Evolutionary conservation across 345 rosid species (phyloP), one percentile per base, ranked within the genome.

Genomic region (Moricandia moricandioides): DNA sequence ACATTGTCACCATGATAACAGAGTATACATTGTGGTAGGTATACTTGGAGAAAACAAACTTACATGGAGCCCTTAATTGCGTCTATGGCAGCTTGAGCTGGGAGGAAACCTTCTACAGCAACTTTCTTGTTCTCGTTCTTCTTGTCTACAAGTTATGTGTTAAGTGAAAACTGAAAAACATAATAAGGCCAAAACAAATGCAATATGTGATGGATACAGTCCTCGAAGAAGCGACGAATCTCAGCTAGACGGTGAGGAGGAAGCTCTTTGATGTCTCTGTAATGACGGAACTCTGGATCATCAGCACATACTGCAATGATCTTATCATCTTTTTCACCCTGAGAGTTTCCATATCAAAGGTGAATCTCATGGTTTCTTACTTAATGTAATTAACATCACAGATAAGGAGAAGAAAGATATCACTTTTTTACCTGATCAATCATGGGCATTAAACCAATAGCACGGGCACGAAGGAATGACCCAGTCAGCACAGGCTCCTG

Each of bases 261-360:
- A 85, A 95, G 92, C 83, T 95, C 88, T 76, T 92, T 89, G 88
- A 95, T 86, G 83, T 92, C 98, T 54, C 76, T 83, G 86, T 89
- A 92, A 62, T 95, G 99, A 81, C 94, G 92, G 78, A 95, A 90
- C 82, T 95, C 99, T 0, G 99, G 99, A 72, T 95, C 99, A 84
- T 95, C 99, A 70, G 96, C 99, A 80, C 98, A 95, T 1, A 95
- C 98, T 49, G 99, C 98, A 49, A 95, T 92, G 31, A 95, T 92
- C 82, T 95, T 95, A 87, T 95, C 97, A 80, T 95, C 98, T 80
- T 92, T 92, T 70, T 92, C 99, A 66, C 98, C 98, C 98, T 91
- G 85, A 73, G 81, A 73, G 52, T 45, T 55, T 33, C 40, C 40
- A 57, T 10, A 24, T 14, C 17, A 21, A 60, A 34, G 35, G 58